Percentiles rank a stretch among this genome's conserved stretches.
Conservation (phyloP, 192 early-diverging fungal genomes). For the Piromyces sp. region DNA sequence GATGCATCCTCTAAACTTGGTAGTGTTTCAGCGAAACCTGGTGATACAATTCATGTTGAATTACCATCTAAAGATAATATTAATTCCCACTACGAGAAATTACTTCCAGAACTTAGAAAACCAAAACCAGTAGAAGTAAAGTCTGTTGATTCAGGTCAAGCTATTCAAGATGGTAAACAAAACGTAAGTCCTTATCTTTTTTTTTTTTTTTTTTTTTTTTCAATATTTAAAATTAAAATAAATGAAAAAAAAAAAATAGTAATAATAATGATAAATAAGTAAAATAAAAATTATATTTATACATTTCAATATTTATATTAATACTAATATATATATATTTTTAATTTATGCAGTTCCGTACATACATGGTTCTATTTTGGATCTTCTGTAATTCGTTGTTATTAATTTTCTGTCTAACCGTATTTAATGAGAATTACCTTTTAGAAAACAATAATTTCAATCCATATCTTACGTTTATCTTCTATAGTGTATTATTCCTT, state of each 20-base stretch:
- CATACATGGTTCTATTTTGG: constrained; percentile 63
- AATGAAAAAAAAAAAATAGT: too few relatives aligned
- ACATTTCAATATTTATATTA: too few relatives aligned
- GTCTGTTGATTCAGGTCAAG: constrained; percentile 51
- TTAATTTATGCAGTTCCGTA: constrained; percentile 42
- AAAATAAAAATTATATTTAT: too few relatives aligned
- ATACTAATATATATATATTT: too few relatives aligned
- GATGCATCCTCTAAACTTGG: constrained; percentile 3
- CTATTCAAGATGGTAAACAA: constrained; percentile 75
- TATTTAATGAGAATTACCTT: not conserved
- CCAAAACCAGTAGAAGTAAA: constrained; percentile 14
- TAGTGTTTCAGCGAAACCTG: constrained; percentile 29
- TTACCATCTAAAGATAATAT: constrained; percentile 59
- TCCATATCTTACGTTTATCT: constrained; percentile 39
- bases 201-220: too few relatives aligned
- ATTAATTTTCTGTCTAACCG: constrained; percentile 6
- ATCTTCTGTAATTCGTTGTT: constrained; percentile 67
- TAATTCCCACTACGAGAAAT: constrained; percentile 68
- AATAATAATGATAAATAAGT: too few relatives aligned
- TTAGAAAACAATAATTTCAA: not conserved
- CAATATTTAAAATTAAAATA: too few relatives aligned
- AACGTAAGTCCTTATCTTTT: not conserved
- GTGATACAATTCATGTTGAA: constrained; percentile 58
- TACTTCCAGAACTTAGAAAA: constrained; percentile 38
- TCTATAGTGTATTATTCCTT: constrained; percentile 65